Percentiles rank a stretch among this genome's conserved stretches.
Evolutionary conservation across 2,329 filamentous ascomycete genomes (phyloP).

Genomic region (Trichophyton verrucosum): DNA sequence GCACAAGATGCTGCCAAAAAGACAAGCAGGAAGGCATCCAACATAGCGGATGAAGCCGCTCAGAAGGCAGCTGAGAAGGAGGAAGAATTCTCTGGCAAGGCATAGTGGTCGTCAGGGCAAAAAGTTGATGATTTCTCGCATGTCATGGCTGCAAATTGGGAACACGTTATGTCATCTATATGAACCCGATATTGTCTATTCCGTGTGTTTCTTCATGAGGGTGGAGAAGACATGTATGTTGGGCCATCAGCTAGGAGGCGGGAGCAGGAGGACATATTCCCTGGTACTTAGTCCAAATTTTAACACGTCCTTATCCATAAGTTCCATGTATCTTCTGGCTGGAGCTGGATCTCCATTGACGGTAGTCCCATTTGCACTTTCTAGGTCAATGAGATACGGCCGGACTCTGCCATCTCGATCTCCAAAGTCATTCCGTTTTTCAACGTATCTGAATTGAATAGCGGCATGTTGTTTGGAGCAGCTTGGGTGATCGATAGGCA

Average conservation of each 20-base stretch:
- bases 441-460: conserved; percentile 78
- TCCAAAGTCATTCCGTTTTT: conserved; percentile 74
- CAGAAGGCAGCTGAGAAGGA: conserved; percentile 18
- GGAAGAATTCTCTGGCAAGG: conserved; percentile 18
- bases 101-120: conserved; percentile 5
- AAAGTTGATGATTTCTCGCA: not conserved
- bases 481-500: conserved; percentile 78
- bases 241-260: conserved; percentile 23
- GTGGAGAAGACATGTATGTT: not conserved
- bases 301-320: conserved; percentile 79
- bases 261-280: conserved; percentile 92
- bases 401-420: conserved; percentile 67
- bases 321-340: conserved; percentile 67
- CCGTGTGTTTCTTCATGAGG: not conserved
- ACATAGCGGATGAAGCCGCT: conserved; percentile 20
- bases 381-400: conserved; percentile 86
- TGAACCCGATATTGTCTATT: not conserved
- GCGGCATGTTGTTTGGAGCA: conserved; percentile 93
- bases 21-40: conserved; percentile 25
- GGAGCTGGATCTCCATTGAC: conserved; percentile 67
- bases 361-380: conserved; percentile 80
- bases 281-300: conserved; percentile 76
- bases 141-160: not conserved
- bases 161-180: not conserved
- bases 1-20: conserved; percentile 16